phyloP scores from a whole-genome alignment of 1,139 yeast species.

The Eremothecium gossypii region DNA sequence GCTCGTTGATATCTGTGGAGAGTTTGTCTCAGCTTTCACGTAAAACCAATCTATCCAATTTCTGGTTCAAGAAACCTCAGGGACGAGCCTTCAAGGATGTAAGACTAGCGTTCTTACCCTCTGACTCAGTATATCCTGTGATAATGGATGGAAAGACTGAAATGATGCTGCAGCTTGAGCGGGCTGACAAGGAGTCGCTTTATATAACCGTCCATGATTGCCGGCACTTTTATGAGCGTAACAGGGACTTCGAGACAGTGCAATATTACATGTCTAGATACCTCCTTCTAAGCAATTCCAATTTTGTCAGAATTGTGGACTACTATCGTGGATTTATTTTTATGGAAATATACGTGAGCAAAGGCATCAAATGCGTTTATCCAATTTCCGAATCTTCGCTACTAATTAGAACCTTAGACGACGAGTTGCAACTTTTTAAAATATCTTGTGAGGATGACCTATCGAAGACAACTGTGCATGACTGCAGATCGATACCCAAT shows the following conservation, averaged over 20 bases:
- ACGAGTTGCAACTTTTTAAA: conserved; percentile 16
- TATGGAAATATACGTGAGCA: conserved; percentile 14
- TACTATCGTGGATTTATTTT: conserved; percentile 22
- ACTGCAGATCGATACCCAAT: conserved; percentile 16
- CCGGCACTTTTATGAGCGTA: conserved; percentile 17
- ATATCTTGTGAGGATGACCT: conserved; percentile 20
- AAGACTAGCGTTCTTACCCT: conserved; percentile 14
- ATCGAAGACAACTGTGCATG: conserved; percentile 8
- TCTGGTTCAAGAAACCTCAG: conserved; percentile 12
- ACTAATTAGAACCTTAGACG: conserved; percentile 18
- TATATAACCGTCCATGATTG: conserved; percentile 13
- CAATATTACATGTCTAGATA: conserved; percentile 16
- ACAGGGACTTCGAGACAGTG: conserved; percentile 13
- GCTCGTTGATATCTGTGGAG: conserved; percentile 7
- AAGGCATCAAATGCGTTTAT: conserved; percentile 19
- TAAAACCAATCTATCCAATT: conserved; percentile 14
- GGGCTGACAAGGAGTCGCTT: conserved; percentile 7
- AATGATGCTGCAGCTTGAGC: conserved; percentile 13
- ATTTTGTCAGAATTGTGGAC: conserved; percentile 19
- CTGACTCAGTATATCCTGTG: conserved; percentile 5
- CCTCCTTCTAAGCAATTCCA: conserved; percentile 14
- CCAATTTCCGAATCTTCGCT: conserved; percentile 13
- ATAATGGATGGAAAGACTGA: conserved; percentile 21
- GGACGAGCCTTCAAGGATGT: conserved; percentile 1
- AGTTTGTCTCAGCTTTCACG: conserved; percentile 10